Percentiles rank a stretch among this genome's conserved stretches.
phyloP scores from a whole-genome alignment of 345 rosid genomes.

The Gossypium herbaceum region DNA sequence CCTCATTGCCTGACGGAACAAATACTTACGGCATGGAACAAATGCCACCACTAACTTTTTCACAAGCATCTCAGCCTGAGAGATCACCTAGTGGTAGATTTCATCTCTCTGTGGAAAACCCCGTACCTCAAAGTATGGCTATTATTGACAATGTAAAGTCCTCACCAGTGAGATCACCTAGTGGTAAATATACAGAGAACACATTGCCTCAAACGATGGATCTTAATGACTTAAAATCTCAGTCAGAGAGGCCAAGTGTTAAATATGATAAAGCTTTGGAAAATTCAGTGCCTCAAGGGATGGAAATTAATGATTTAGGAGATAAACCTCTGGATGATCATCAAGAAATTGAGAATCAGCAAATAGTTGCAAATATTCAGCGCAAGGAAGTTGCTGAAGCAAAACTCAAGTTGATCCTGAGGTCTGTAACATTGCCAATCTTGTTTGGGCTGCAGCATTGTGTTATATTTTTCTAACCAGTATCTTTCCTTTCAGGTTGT shows the following conservation, averaged over 20 bases:
- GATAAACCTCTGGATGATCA: conserved; percentile 29
- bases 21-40: conserved; percentile 31
- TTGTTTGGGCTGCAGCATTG: conserved; percentile 7
- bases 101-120: conserved; percentile 24
- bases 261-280: conserved; percentile 27
- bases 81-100: conserved; percentile 18
- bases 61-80: conserved; percentile 27
- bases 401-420: conserved; percentile 77
- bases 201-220: conserved; percentile 21
- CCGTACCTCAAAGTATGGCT: conserved; percentile 23
- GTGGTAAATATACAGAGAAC: conserved; percentile 26
- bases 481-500: conserved; percentile 49
- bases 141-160: conserved; percentile 24
- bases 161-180: conserved; percentile 13
- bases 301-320: conserved; percentile 20
- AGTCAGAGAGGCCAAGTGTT: conserved; percentile 18
- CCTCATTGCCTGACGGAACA: conserved; percentile 32
- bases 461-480: conserved; percentile 7
- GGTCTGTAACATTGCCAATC: conserved; percentile 43
- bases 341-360: conserved; percentile 35
- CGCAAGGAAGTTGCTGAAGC: conserved; percentile 58
- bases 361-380: conserved; percentile 28
- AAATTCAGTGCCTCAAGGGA: conserved; percentile 23
- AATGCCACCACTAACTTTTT: conserved; percentile 29
- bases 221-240: conserved; percentile 18